Percentiles rank a stretch among this genome's conserved stretches.
phyloP scores from a whole-genome alignment of 345 rosid genomes.

The Eucalyptus grandis region DNA sequence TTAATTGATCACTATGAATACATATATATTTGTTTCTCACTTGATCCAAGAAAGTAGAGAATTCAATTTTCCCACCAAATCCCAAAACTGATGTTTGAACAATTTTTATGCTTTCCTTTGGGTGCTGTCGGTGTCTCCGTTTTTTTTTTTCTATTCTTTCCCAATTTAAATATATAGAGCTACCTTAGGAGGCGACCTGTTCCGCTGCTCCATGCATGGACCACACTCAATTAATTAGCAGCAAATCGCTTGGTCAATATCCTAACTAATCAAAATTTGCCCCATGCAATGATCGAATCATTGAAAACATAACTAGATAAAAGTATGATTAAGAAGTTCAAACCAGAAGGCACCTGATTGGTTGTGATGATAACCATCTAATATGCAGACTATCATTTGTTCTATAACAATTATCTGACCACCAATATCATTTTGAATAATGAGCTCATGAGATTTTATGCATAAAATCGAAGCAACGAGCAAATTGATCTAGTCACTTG shows the following conservation, averaged over 20 bases:
- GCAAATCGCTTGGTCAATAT: not conserved
- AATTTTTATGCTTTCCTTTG: not conserved
- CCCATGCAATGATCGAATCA: not conserved
- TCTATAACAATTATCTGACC: not conserved
- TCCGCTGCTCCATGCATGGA: not conserved
- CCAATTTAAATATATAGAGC: not conserved
- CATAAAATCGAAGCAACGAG: not conserved
- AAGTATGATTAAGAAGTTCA: not conserved
- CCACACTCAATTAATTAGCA: not conserved
- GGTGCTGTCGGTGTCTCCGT: not conserved
- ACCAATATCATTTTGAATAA: not conserved
- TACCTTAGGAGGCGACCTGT: not conserved
- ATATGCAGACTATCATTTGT: not conserved
- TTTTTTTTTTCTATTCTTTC: not conserved
- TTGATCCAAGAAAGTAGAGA: slow-evolving; percentile 63
- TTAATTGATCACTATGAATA: not conserved
- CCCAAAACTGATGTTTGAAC: not conserved
- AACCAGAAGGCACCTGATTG: not conserved
- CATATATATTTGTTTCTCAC: slow-evolving; percentile 9
- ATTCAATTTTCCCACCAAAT: slow-evolving; percentile 23
- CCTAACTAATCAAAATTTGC: not conserved
- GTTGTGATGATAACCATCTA: not conserved
- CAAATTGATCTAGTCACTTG: not conserved
- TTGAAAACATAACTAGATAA: not conserved
- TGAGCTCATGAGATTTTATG: not conserved